Conservation (phyloP, 306 rosid species). For the Lathyrus oleraceus region DNA sequence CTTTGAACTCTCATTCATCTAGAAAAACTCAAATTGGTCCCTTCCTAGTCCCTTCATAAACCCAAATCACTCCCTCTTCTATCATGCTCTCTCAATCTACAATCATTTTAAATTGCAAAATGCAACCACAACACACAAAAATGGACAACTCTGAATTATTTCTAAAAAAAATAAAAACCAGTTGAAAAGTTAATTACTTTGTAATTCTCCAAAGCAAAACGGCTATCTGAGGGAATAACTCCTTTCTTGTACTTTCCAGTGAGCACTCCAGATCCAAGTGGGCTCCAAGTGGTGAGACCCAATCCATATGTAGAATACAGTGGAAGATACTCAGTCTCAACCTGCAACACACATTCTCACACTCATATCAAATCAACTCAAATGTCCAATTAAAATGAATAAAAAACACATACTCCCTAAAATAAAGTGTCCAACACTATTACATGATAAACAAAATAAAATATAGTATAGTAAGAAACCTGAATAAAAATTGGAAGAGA, state of each 20-base stretch:
- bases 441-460: too few species aligned
- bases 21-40: background rate
- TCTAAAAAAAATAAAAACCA: background rate
- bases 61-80: background rate
- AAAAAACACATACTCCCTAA: background rate
- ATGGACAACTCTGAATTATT: background rate
- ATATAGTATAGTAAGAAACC: background rate
- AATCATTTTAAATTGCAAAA: background rate
- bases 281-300: slow-evolving; percentile 97
- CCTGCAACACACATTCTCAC: slow-evolving; percentile 45
- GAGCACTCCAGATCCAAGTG: slow-evolving; percentile 95
- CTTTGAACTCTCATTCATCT: background rate
- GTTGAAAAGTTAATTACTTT: slow-evolving; percentile 49
- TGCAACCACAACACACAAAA: background rate
- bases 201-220: slow-evolving; percentile 93
- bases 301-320: slow-evolving; percentile 69
- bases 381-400: background rate
- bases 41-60: background rate
- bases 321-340: slow-evolving; percentile 86
- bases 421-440: too few species aligned
- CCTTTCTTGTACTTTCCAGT: slow-evolving; percentile 96
- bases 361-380: slow-evolving; percentile 17
- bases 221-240: slow-evolving; percentile 77
- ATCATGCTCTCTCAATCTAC: background rate
- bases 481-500: background rate